Conservation (phyloP, 1,284 basidiomycete species). For the Cutaneotrichosporon daszewskae region DNA sequence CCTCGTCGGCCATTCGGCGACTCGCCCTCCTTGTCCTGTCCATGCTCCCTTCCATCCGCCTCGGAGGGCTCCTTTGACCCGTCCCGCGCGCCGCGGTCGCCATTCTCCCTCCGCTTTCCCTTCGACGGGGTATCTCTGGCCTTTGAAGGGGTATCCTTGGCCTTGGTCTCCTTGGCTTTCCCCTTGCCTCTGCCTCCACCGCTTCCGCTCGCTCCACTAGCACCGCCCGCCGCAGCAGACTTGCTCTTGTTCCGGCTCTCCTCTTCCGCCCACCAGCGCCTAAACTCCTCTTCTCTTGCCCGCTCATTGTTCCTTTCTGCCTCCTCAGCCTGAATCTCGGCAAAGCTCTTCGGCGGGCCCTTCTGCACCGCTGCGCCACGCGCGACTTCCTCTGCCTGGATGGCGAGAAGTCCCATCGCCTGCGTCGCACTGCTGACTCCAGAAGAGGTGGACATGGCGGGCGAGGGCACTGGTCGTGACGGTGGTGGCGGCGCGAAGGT, state of each 20-base stretch:
- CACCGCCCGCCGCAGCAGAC: neutral
- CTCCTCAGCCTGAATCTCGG: slow-evolving; percentile 83
- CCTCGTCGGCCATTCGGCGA: too few species aligned
- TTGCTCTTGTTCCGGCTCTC: slow-evolving; percentile 54
- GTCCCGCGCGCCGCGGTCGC: too few species aligned
- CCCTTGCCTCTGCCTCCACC: neutral
- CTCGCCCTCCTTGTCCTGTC: too few species aligned
- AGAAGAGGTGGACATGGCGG: neutral
- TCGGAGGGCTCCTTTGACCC: too few species aligned
- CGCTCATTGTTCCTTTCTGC: slow-evolving; percentile 42
- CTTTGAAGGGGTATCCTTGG: too few species aligned
- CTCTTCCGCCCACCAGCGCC: slow-evolving; percentile 79
- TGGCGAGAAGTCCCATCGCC: slow-evolving; percentile 66
- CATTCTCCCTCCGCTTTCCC: too few species aligned
- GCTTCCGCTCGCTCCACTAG: neutral
- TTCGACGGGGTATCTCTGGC: too few species aligned
- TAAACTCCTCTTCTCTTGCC: slow-evolving; percentile 66
- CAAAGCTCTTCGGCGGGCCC: slow-evolving; percentile 55
- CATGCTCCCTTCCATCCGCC: too few species aligned
- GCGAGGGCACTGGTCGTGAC: slow-evolving; percentile 45
- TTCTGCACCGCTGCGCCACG: slow-evolving; percentile 46
- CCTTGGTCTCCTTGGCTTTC: too few species aligned
- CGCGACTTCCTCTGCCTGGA: slow-evolving; percentile 64
- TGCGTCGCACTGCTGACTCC: slow-evolving; percentile 34
- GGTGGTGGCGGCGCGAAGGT: slow-evolving; percentile 22